Evolutionary conservation across 2,329 filamentous ascomycete species (phyloP).

Genomic region (Ophiostoma novo-ulmi): DNA sequence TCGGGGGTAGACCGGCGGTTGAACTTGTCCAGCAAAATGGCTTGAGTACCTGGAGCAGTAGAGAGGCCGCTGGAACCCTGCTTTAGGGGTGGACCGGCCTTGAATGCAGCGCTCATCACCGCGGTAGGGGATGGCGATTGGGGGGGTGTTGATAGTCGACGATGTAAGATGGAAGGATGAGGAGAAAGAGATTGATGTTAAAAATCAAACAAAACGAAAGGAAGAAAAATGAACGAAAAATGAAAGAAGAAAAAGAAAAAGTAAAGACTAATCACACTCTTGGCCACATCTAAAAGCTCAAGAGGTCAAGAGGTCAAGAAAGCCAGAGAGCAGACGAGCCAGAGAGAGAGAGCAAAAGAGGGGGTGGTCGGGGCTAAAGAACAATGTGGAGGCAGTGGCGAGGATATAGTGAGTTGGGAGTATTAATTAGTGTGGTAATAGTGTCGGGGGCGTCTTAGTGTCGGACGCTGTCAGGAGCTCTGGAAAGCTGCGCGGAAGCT

Average conservation of each 20-base stretch:
- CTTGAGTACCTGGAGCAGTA: constrained; percentile 53
- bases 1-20: constrained; percentile 86
- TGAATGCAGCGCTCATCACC: constrained; percentile 51
- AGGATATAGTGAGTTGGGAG: constrained; percentile 4
- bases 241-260: neutral
- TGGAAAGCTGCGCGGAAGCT: neutral
- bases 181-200: neutral
- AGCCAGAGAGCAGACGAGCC: neutral
- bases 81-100: constrained; percentile 48
- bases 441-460: neutral
- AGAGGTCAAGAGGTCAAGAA: neutral
- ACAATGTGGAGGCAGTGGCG: constrained; percentile 6
- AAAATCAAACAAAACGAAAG: neutral
- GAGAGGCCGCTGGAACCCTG: constrained; percentile 45
- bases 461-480: neutral
- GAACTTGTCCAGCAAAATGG: constrained; percentile 67
- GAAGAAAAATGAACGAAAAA: neutral
- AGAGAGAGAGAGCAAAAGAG: constrained; percentile 16
- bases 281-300: constrained; percentile 24
- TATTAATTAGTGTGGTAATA: neutral
- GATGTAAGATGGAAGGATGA: neutral
- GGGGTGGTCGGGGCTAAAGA: constrained; percentile 12
- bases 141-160: neutral
- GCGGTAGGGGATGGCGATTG: constrained; percentile 8
- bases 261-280: neutral